phyloP scores from a whole-genome alignment of 805 yeast species.

The Metschnikowia picachoensis region DNA sequence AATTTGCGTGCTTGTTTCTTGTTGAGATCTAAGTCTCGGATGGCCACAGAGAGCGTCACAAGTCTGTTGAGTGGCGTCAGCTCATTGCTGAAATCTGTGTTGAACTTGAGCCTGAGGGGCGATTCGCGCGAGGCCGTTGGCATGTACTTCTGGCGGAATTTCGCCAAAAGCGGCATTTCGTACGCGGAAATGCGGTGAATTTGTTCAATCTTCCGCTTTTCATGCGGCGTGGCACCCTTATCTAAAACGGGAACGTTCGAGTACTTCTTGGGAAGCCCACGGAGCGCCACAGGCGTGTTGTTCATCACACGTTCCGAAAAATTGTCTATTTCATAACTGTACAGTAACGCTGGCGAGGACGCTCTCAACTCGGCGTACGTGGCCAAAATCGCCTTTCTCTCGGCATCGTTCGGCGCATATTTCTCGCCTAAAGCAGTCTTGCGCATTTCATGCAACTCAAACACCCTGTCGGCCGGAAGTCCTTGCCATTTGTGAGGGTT shows the following conservation, averaged over 20 bases:
- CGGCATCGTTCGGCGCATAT: conserved; percentile 61
- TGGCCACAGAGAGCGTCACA: conserved; percentile 56
- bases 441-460: conserved; percentile 59
- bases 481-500: conserved; percentile 72
- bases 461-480: conserved; percentile 58
- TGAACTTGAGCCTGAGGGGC: conserved; percentile 65
- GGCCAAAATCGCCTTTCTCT: conserved; percentile 54
- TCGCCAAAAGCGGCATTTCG: conserved; percentile 81
- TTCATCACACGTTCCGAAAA: conserved; percentile 41
- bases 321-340: conserved; percentile 40
- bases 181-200: conserved; percentile 83
- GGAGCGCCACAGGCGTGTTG: conserved; percentile 33
- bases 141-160: conserved; percentile 66
- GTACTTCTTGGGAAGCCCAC: conserved; percentile 37
- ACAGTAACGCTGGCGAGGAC: conserved; percentile 32
- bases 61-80: conserved; percentile 62
- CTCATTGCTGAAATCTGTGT: conserved; percentile 69
- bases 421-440: conserved; percentile 49
- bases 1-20: conserved; percentile 65
- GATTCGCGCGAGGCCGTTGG: conserved; percentile 41
- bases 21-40: conserved; percentile 50
- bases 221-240: conserved; percentile 35
- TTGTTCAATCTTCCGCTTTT: conserved; percentile 69
- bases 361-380: conserved; percentile 32
- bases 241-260: conserved; percentile 35